Conservation (phyloP, 73 alveolate species). For the Paramecium primaurelia region DNA sequence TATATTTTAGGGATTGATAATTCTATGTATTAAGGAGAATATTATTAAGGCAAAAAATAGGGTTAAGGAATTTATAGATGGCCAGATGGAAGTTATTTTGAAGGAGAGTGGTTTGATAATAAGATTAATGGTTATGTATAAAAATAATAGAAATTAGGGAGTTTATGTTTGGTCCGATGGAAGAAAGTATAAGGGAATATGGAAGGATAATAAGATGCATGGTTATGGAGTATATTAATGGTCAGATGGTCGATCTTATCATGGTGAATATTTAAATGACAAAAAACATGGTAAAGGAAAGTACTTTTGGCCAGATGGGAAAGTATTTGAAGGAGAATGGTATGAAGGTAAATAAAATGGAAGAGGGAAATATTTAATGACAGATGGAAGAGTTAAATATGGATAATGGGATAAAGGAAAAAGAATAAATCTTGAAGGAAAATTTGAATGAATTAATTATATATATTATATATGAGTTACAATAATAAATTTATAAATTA, state of each 20-base stretch:
- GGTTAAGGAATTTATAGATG: constrained; percentile 68
- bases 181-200: not conserved
- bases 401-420: constrained; percentile 68
- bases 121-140: constrained; percentile 65
- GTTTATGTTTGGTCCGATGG: constrained; percentile 63
- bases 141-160: constrained; percentile 55
- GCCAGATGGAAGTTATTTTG: constrained; percentile 70
- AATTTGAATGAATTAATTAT: not conserved
- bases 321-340: constrained; percentile 60
- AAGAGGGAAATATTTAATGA: constrained; percentile 46
- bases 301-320: constrained; percentile 82
- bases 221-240: constrained; percentile 65
- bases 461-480: not conserved
- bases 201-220: constrained; percentile 34
- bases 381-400: constrained; percentile 54
- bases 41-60: constrained; percentile 65
- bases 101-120: constrained; percentile 74
- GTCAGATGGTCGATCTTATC: constrained; percentile 62
- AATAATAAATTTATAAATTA: no score
- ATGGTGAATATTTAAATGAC: constrained; percentile 59
- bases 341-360: constrained; percentile 62
- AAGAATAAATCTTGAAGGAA: constrained; percentile 4
- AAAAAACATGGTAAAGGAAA: constrained; percentile 69
- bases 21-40: constrained; percentile 72
- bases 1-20: constrained; percentile 73